Evolutionary conservation across 768 basidiomycete species (phyloP).

Genomic region (Aureoboletus auriporus): DNA sequence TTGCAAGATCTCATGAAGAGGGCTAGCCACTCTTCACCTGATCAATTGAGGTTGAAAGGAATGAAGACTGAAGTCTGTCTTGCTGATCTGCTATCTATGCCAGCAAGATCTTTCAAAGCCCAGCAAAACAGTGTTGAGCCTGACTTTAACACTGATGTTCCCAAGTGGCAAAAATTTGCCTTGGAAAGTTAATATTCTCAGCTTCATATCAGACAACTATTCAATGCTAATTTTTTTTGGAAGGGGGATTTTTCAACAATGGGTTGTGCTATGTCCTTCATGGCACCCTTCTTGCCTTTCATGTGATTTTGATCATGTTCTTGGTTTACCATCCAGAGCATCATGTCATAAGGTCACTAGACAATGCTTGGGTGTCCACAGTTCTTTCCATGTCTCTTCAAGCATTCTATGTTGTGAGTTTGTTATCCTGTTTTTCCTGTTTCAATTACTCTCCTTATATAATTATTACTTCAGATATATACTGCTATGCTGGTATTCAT

Average conservation of each 20-base stretch:
- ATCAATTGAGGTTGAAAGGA: neutral
- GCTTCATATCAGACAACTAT: neutral
- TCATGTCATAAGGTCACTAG: neutral
- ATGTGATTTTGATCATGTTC: neutral
- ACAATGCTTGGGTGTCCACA: neutral
- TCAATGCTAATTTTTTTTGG: neutral
- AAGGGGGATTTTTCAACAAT: neutral
- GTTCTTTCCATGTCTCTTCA: neutral
- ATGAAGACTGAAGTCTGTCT: neutral
- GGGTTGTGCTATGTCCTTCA: neutral
- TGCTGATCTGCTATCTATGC: neutral
- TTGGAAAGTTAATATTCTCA: neutral
- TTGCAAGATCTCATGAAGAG: neutral
- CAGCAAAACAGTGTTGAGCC: neutral
- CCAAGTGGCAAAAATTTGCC: neutral
- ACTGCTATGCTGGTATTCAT: conserved; percentile 17
- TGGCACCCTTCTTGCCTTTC: neutral
- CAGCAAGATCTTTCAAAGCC: neutral
- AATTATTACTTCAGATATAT: conserved; percentile 6
- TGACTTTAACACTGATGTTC: neutral
- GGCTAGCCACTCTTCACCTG: neutral
- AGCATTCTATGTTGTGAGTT: neutral
- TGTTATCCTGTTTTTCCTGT: neutral
- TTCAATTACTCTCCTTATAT: too few relatives aligned
- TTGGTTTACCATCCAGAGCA: neutral